Evolutionary conservation across 176 grass and related monocot species (phyloP).

Genomic region (Phoenix dactylifera): DNA sequence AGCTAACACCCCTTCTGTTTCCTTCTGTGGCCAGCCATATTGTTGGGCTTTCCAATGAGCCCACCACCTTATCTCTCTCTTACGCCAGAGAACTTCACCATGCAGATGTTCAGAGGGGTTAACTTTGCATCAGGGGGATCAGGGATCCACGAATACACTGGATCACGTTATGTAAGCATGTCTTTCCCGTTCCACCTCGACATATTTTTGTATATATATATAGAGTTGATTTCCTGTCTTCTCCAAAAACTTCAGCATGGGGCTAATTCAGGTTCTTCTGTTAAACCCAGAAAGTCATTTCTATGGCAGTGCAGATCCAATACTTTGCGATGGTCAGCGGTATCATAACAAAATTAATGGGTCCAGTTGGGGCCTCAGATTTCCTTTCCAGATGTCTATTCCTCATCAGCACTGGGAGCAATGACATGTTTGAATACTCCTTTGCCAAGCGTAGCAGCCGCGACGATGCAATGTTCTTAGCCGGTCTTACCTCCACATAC

Average conservation of each 20-base stretch:
- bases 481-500: not conserved
- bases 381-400: not conserved
- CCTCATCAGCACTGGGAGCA: conserved; percentile 2
- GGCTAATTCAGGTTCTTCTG: too few species aligned
- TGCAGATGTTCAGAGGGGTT: not conserved
- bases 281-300: not conserved
- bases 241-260: too few species aligned
- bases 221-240: too few species aligned
- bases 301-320: not conserved
- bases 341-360: not conserved
- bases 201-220: too few species aligned
- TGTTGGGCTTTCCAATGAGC: conserved; percentile 1
- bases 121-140: conserved; percentile 7
- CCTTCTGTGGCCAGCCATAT: not conserved
- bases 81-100: not conserved
- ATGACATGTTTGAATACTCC: conserved; percentile 2
- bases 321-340: not conserved
- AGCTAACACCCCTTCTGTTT: not conserved
- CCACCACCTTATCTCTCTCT: conserved; percentile 8
- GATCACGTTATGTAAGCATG: not conserved
- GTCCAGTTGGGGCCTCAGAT: not conserved
- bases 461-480: not conserved
- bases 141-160: not conserved
- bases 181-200: too few species aligned
- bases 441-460: too few species aligned